Percentiles rank a stretch among this genome's conserved stretches.
These are phyloP conservation scores for Aspergillus nomiae DNA, from an alignment of 2,329 filamentous ascomycete species.

Conservation along the genomic window DNA sequence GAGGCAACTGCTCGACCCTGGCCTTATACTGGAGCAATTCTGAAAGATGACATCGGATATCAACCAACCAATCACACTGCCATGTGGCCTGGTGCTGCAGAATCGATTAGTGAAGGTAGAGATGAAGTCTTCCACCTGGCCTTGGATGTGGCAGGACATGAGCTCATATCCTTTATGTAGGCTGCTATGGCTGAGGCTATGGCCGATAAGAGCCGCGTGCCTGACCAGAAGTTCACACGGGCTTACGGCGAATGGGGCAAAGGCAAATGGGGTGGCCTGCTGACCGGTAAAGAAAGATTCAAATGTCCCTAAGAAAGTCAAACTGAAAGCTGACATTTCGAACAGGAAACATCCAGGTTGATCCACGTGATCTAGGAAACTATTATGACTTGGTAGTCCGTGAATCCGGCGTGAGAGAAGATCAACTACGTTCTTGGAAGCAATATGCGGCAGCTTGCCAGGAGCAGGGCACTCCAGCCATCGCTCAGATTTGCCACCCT, in stretches of 20 bases:
- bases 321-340: background rate
- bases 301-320: background rate
- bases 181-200: slow-evolving; percentile 11
- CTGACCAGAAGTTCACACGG: background rate
- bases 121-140: background rate
- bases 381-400: background rate
- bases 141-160: background rate
- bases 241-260: slow-evolving; percentile 9
- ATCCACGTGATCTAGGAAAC: slow-evolving; percentile 6
- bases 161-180: background rate
- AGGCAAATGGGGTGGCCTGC: slow-evolving; percentile 6
- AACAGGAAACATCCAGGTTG: slow-evolving; percentile 12
- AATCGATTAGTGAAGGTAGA: slow-evolving; percentile 10
- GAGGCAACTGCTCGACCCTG: background rate
- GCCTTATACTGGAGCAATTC: background rate
- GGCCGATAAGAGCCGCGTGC: background rate
- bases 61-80: slow-evolving; percentile 6
- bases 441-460: slow-evolving; percentile 17
- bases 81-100: slow-evolving; percentile 9
- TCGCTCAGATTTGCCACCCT: slow-evolving; percentile 42
- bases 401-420: background rate
- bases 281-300: slow-evolving; percentile 1
- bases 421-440: slow-evolving; percentile 6
- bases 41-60: background rate
- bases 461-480: slow-evolving; percentile 32